Evolutionary conservation across 768 basidiomycete species (phyloP), one percentile per base, ranked within the genome.

Genomic region (Mycena indigotica): DNA sequence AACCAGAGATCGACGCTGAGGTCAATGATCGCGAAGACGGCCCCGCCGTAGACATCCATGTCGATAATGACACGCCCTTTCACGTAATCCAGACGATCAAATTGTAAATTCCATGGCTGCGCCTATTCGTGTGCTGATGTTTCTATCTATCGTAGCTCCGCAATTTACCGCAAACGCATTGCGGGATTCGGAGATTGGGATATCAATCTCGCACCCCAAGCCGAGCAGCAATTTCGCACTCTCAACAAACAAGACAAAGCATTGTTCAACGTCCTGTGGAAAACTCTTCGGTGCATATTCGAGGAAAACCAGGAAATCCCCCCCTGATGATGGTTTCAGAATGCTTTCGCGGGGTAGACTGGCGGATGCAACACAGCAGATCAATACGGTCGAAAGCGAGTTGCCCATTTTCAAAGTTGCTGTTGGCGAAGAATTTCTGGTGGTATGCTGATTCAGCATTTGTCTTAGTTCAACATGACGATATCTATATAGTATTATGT

Each of bases 301-400:
- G 15, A n/a, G n/a, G n/a, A n/a, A n/a, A n/a, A n/a, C n/a, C n/a
- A n/a, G n/a, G n/a, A n/a, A n/a, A n/a, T n/a, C n/a, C n/a, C n/a
- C n/a, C n/a, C 32, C 41, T 60, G n/a, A 62, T 19, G 3, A 2
- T 41, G 13, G 2, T 24, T 23, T 13, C 29, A 82, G 81, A 60
- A 74, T 82, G 49, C 70, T 83, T 5, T 83, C 81, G 0, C 70
- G 74, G 0, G 83, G 82, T n/a, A n/a, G n/a, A n/a, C n/a, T n/a
- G n/a, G n/a, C n/a, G n/a, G n/a, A n/a, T n/a, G n/a, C n/a, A n/a
- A n/a, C n/a, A 55, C 76, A 77, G 58, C 63, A 71, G 6, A 65
- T 83, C 4, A 76, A 71, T 6, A 74, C 71, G 0, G 41, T n/a
- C 17, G 28, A 53, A 23, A 15, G 41, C 17, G 56, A 54, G 24